Conservation (phyloP, 352 stramenopile genomes). For the Blastocystis sp. region DNA sequence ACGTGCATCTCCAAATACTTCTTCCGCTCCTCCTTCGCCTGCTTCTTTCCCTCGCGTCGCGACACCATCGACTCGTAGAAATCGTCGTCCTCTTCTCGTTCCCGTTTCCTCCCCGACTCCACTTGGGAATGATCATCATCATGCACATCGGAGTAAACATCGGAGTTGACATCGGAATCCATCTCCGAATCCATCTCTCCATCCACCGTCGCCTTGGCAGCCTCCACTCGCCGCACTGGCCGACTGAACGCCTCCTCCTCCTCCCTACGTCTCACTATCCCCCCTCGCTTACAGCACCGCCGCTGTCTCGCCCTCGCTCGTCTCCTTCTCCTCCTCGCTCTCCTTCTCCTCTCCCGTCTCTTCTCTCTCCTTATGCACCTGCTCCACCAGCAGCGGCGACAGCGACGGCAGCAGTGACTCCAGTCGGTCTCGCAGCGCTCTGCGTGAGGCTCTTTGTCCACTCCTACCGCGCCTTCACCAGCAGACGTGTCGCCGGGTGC, state of each 20-base stretch:
- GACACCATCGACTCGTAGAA: slow-evolving; percentile 69
- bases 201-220: neutral
- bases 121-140: no score
- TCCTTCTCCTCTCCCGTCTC: neutral
- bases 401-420: neutral
- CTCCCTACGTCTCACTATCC: slow-evolving; percentile 59
- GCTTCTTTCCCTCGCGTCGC: slow-evolving; percentile 64
- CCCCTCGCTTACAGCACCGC: slow-evolving; percentile 57
- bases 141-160: no score
- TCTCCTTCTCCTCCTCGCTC: slow-evolving; percentile 53
- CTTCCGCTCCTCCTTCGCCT: slow-evolving; percentile 72
- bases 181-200: neutral
- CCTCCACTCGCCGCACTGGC: neutral
- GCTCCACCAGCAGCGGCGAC: neutral
- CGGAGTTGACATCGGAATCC: neutral
- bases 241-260: neutral
- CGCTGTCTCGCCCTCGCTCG: neutral
- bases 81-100: slow-evolving; percentile 60
- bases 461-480: slow-evolving; percentile 1
- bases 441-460: neutral
- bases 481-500: neutral
- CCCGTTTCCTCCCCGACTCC: no score
- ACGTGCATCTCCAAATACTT: slow-evolving; percentile 66
- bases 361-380: neutral
- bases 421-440: neutral